These are phyloP conservation scores for Pichia occidentalis DNA, from an alignment of 805 yeast species.

Conservation along the genomic window DNA sequence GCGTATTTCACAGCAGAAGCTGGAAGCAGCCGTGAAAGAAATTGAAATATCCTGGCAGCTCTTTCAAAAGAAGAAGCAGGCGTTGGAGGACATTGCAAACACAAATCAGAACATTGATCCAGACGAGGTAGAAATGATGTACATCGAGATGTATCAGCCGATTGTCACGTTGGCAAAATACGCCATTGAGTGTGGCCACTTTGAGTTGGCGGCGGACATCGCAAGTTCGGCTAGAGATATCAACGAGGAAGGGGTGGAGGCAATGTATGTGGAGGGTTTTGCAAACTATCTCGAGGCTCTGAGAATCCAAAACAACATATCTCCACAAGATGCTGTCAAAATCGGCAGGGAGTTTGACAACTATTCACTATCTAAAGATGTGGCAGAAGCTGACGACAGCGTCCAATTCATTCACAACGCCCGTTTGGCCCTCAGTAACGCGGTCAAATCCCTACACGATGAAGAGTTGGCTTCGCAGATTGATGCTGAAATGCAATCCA, in stretches of 20 bases:
- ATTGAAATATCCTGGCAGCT: slow-evolving; percentile 66
- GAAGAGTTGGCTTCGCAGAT: slow-evolving; percentile 33
- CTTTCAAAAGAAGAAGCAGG: slow-evolving; percentile 45
- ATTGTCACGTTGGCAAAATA: slow-evolving; percentile 65
- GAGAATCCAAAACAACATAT: slow-evolving; percentile 23
- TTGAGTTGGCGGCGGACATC: slow-evolving; percentile 63
- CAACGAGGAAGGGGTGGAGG: slow-evolving; percentile 79
- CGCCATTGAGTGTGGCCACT: slow-evolving; percentile 69
- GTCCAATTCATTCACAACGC: slow-evolving; percentile 29
- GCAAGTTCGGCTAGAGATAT: slow-evolving; percentile 62
- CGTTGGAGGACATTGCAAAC: slow-evolving; percentile 34
- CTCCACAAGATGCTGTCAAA: slow-evolving; percentile 15
- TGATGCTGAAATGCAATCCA: slow-evolving; percentile 53
- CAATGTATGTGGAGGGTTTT: slow-evolving; percentile 77
- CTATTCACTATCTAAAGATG: slow-evolving; percentile 21
- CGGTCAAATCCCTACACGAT: slow-evolving; percentile 31
- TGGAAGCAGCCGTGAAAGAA: slow-evolving; percentile 66
- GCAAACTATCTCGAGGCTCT: slow-evolving; percentile 51
- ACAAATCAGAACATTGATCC: slow-evolving; percentile 30
- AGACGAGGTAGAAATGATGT: slow-evolving; percentile 43
- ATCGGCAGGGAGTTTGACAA: slow-evolving; percentile 38
- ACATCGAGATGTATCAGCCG: slow-evolving; percentile 66
- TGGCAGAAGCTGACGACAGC: slow-evolving; percentile 28
- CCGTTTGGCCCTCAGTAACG: slow-evolving; percentile 34
- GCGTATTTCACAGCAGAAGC: slow-evolving; percentile 77